Evolutionary conservation across 2,329 filamentous ascomycete genomes (phyloP).

Genomic region (Pseudogymnoascus sp.): DNA sequence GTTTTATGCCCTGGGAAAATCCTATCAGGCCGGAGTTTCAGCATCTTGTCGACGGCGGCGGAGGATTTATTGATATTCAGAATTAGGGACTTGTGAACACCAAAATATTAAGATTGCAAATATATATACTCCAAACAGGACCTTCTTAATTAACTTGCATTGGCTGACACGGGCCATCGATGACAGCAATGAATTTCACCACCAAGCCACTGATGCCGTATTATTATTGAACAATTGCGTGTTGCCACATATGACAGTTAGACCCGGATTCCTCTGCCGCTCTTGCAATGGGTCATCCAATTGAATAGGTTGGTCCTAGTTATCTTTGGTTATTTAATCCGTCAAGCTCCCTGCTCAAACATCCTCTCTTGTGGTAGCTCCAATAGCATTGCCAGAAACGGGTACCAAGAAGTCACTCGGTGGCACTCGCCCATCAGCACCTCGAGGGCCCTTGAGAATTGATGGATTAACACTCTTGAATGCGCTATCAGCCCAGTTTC

Average conservation of each 20-base stretch:
- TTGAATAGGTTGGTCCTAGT: background rate
- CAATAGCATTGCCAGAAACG: conserved; percentile 30
- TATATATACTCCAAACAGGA: too few relatives aligned
- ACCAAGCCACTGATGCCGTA: background rate
- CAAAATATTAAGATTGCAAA: too few relatives aligned
- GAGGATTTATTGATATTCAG: background rate
- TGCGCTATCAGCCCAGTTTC: conserved; percentile 31
- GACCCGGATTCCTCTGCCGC: too few relatives aligned
- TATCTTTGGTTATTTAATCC: background rate
- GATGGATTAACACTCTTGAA: conserved; percentile 32
- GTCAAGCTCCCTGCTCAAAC: background rate
- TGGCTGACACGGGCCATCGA: conserved; percentile 28
- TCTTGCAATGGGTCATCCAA: background rate
- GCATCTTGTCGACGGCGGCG: background rate
- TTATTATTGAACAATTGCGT: too few relatives aligned
- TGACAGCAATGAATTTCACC: conserved; percentile 29
- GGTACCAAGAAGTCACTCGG: conserved; percentile 36
- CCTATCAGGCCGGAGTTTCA: background rate
- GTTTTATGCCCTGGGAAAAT: background rate
- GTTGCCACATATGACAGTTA: too few relatives aligned
- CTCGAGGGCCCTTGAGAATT: conserved; percentile 31
- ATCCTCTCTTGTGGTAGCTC: conserved; percentile 30
- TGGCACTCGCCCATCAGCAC: conserved; percentile 31
- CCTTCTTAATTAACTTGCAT: background rate
- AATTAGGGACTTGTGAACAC: background rate